Conservation (phyloP, 2,329 filamentous ascomycete genomes). For the Aspergillus pseudoterreus region DNA sequence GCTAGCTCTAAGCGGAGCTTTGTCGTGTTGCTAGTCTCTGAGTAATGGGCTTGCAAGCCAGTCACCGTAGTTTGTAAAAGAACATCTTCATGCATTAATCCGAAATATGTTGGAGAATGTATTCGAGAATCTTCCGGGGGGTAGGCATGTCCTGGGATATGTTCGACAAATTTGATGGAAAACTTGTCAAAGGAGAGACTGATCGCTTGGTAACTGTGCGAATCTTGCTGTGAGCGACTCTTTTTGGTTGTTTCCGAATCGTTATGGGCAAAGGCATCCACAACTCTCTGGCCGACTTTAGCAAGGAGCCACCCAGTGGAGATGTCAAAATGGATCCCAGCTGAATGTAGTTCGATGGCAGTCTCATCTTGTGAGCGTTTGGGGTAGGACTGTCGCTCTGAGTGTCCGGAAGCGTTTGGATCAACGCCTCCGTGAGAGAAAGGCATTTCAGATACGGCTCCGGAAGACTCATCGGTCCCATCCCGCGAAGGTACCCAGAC, state of each 20-base stretch:
- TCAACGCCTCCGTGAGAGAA: slow-evolving; percentile 9
- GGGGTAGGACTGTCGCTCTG: slow-evolving; percentile 2
- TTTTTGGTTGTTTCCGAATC: slow-evolving; percentile 8
- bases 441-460: slow-evolving; percentile 10
- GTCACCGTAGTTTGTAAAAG: slow-evolving; percentile 29
- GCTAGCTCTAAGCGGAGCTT: slow-evolving; percentile 31
- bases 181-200: slow-evolving; percentile 26
- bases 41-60: slow-evolving; percentile 23
- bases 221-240: slow-evolving; percentile 5
- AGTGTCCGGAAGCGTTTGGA: slow-evolving; percentile 2
- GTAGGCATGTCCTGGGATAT: slow-evolving; percentile 28
- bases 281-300: slow-evolving; percentile 33
- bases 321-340: slow-evolving; percentile 36
- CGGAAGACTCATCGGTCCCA: slow-evolving; percentile 7
- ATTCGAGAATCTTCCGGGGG: slow-evolving; percentile 11
- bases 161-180: slow-evolving; percentile 37
- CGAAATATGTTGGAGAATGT: slow-evolving; percentile 15
- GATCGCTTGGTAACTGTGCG: slow-evolving; percentile 13
- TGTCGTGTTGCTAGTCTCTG: slow-evolving; percentile 15
- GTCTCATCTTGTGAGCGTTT: slow-evolving; percentile 14
- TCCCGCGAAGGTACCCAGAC: slow-evolving; percentile 34
- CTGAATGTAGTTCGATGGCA: slow-evolving; percentile 29
- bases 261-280: slow-evolving; percentile 16
- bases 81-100: slow-evolving; percentile 26
- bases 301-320: slow-evolving; percentile 39